phyloP scores from a whole-genome alignment of 768 basidiomycete genomes.

The Lentinula guzmanii region DNA sequence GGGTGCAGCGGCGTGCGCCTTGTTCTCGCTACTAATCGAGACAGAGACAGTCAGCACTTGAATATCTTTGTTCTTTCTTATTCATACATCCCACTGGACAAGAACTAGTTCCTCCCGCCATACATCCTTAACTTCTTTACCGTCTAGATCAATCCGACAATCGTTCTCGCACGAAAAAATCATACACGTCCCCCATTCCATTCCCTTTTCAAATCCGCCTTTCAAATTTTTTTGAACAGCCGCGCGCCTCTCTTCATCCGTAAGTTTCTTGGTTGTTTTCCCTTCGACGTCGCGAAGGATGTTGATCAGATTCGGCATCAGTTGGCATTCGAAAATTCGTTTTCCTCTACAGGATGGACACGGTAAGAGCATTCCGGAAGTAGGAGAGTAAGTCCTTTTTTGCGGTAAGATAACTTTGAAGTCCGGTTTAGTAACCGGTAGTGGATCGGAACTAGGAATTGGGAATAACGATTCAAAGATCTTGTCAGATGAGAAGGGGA shows the following conservation, averaged over 20 bases:
- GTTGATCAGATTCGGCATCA: slow-evolving; percentile 93
- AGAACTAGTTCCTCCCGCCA: slow-evolving; percentile 78
- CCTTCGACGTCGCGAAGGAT: slow-evolving; percentile 38
- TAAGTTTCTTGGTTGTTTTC: slow-evolving; percentile 26
- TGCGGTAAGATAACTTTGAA: slow-evolving; percentile 47
- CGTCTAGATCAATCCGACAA: slow-evolving; percentile 50
- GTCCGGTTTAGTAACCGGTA: slow-evolving; percentile 54
- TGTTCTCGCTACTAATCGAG: too few relatives aligned
- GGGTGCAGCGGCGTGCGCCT: too few relatives aligned
- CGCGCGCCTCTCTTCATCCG: slow-evolving; percentile 66
- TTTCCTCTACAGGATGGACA: slow-evolving; percentile 65
- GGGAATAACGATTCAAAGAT: slow-evolving; percentile 76
- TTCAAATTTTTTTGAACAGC: slow-evolving; percentile 53
- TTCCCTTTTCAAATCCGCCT: slow-evolving; percentile 42
- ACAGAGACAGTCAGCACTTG: too few relatives aligned
- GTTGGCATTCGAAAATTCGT: slow-evolving; percentile 86
- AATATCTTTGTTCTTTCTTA: too few relatives aligned
- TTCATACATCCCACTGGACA: slow-evolving; percentile 71
- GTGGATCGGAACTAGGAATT: slow-evolving; percentile 29
- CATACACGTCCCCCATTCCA: slow-evolving; percentile 95
- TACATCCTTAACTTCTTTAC: slow-evolving; percentile 34
- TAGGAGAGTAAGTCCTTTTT: slow-evolving; percentile 50
- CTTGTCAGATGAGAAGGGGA: slow-evolving; percentile 79
- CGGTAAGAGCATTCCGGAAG: slow-evolving; percentile 36
- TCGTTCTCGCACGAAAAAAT: slow-evolving; percentile 84